phyloP scores from a whole-genome alignment of 805 yeast species.

The Komagataella pseudopastoris region DNA sequence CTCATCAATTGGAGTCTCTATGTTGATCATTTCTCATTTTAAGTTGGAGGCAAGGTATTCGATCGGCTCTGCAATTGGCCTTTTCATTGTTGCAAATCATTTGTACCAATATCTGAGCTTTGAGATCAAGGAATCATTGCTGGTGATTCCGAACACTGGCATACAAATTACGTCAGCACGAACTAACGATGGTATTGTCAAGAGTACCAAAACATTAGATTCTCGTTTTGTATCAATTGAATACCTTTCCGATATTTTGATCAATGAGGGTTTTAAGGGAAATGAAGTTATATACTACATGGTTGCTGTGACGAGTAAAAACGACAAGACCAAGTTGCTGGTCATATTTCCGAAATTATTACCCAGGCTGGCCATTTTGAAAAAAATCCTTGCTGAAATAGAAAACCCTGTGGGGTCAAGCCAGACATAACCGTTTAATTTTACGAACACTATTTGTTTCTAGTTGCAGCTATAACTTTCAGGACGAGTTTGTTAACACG shows the following conservation, averaged over 20 bases:
- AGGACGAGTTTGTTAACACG: background rate
- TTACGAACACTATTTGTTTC: background rate
- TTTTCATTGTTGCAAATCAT: conserved; percentile 8
- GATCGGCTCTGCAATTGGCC: conserved; percentile 3
- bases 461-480: background rate
- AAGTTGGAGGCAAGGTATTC: background rate
- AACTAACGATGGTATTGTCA: background rate
- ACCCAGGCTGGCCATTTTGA: conserved; percentile 16
- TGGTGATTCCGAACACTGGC: conserved; percentile 33
- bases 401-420: background rate
- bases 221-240: conserved; percentile 39
- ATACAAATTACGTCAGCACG: conserved; percentile 16
- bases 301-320: conserved; percentile 37
- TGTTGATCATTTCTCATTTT: background rate
- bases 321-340: conserved; percentile 10
- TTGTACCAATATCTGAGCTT: conserved; percentile 15
- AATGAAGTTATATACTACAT: conserved; percentile 55
- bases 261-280: conserved; percentile 66
- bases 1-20: background rate
- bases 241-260: conserved; percentile 47
- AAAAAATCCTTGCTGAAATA: conserved; percentile 2
- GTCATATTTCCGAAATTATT: conserved; percentile 17
- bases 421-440: background rate
- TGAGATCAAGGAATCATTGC: conserved; percentile 26
- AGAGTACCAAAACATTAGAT: background rate